These are phyloP conservation scores for Backusella circina DNA, from an alignment of 192 early-diverging fungal species.

Conservation along the genomic window DNA sequence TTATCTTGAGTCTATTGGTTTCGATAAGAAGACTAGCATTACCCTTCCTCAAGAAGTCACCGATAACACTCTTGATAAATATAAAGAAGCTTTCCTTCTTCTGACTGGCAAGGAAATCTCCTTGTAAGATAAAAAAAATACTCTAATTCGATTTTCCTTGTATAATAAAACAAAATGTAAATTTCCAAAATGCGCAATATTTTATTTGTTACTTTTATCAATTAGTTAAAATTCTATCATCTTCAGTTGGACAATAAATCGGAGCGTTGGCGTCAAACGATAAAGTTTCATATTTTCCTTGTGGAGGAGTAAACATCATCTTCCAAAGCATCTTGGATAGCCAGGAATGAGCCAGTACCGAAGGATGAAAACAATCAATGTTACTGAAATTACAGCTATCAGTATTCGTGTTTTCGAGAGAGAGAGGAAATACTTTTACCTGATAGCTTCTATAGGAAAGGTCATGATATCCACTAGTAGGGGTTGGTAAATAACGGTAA, in stretches of 20 bases:
- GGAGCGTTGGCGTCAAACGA: slow-evolving; percentile 3
- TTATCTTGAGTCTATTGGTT: slow-evolving; percentile 82
- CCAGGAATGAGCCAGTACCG: slow-evolving; percentile 24
- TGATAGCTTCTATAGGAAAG: slow-evolving; percentile 41
- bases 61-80: slow-evolving; percentile 85
- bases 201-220: background rate
- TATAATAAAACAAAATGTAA: background rate
- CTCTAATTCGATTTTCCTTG: background rate
- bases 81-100: slow-evolving; percentile 85
- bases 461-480: slow-evolving; percentile 28
- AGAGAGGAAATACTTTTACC: background rate
- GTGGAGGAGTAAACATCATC: slow-evolving; percentile 1
- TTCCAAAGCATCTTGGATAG: slow-evolving; percentile 29
- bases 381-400: slow-evolving; percentile 20
- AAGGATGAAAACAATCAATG: slow-evolving; percentile 62
- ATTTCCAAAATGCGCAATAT: background rate
- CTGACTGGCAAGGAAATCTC: slow-evolving; percentile 70
- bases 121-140: slow-evolving; percentile 34
- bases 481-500: slow-evolving; percentile 50
- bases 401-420: background rate
- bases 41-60: slow-evolving; percentile 81
- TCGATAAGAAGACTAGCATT: slow-evolving; percentile 86
- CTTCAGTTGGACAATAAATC: slow-evolving; percentile 23
- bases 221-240: slow-evolving; percentile 5
- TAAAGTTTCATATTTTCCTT: background rate